phyloP scores from a whole-genome alignment of 2,329 filamentous ascomycete species.

The Eurotiales sp. region DNA sequence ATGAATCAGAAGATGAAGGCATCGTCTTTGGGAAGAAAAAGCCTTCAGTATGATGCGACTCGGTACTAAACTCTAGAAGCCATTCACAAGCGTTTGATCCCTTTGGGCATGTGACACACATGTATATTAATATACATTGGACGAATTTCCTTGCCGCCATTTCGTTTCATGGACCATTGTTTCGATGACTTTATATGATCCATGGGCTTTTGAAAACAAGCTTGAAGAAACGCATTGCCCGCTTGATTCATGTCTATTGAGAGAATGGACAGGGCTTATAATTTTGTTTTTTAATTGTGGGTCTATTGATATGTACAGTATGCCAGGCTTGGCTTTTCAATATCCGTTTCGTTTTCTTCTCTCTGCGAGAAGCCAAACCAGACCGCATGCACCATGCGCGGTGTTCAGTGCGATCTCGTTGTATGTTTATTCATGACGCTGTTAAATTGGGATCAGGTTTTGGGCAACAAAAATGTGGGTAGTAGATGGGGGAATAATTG shows the following conservation, averaged over 20 bases:
- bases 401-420: conserved; percentile 6
- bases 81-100: no score
- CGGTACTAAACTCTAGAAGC: no score
- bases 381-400: background rate
- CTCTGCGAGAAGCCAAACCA: background rate
- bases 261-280: background rate
- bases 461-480: conserved; percentile 2
- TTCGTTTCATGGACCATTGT: conserved; percentile 4
- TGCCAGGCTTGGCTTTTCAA: background rate
- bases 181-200: background rate
- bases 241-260: background rate
- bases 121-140: background rate
- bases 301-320: conserved; percentile 11
- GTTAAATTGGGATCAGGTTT: conserved; percentile 1
- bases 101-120: background rate
- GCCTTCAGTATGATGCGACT: background rate
- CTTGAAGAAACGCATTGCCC: background rate
- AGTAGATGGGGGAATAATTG: background rate
- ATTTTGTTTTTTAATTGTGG: background rate
- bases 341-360: background rate
- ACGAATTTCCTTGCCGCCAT: background rate
- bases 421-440: conserved; percentile 10
- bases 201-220: background rate
- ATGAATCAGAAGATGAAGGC: conserved; percentile 41
- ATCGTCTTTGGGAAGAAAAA: conserved; percentile 35